Base-by-base conservation (phyloP, 176 grass and related monocot genomes). In the Eragrostis curvula region DNA sequence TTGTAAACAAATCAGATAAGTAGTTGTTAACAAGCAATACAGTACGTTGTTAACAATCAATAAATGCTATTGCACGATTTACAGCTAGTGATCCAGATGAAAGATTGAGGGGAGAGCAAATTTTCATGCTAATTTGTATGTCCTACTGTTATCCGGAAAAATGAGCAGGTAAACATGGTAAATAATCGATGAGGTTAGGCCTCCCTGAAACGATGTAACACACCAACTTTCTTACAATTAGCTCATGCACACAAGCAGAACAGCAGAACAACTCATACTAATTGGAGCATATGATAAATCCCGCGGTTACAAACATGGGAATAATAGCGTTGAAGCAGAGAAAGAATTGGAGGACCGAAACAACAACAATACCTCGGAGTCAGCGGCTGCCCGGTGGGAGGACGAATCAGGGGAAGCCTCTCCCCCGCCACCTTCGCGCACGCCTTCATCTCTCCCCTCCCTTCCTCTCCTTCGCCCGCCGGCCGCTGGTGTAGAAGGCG, bases 341-440 rank as follows among this genome's bases (percentile, higher is more conserved):
- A 73, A 36, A 39, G 49, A 85, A 65, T 10, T 9, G 18, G 21
- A 46, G 52, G 58, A 15, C 32, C 32, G 32, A 36, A 36, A 36
- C 32, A 36, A 36, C 27, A 57, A 24, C 61, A 52, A 47, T 89
- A 89, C 87, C 77, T 85, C 39, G 17, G 72, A 85, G 66, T 58
- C n/a, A 85, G 78, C 21, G 66, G 78, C 15, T 61, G 82, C 27
- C 57, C 39, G 9, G 57, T 13, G n/a, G 81, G 45, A 68, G 78
- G 3, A 57, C 28, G 56, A 64, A 50, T 66, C 72, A 89, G 40
- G 18, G 88, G 83, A 3, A 89, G 28, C 48, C 78, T 66, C 83
- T 78, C 47, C 66, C 87, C 65, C 12, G 83, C 87, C 9, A 47
- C 83, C 78, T 46, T 89, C 13, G 47, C 87, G 41, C 83, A 89